These are phyloP conservation scores for Fusarium floridanum DNA, from an alignment of 2,329 filamentous ascomycete genomes.

Conservation along the genomic window DNA sequence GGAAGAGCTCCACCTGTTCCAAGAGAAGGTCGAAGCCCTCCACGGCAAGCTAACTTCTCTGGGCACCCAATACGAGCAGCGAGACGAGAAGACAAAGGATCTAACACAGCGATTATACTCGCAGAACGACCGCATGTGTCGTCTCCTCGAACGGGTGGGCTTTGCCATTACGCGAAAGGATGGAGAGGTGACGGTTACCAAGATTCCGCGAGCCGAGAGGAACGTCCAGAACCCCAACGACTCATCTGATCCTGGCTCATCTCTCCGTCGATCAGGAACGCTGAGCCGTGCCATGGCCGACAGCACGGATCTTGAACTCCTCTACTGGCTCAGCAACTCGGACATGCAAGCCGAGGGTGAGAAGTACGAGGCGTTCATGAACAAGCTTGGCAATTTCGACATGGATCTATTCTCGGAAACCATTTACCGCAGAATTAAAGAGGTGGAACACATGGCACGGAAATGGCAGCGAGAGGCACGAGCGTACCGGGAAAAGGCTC, in stretches of 20 bases:
- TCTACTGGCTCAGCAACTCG: conserved; percentile 85
- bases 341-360: conserved; percentile 75
- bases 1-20: conserved; percentile 77
- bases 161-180: conserved; percentile 84
- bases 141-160: conserved; percentile 87
- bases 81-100: conserved; percentile 81
- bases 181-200: conserved; percentile 80
- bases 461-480: conserved; percentile 94
- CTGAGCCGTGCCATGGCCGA: conserved; percentile 69
- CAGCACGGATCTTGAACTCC: conserved; percentile 75
- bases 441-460: conserved; percentile 91
- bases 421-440: conserved; percentile 89
- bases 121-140: conserved; percentile 86
- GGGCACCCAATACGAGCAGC: conserved; percentile 73
- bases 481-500: conserved; percentile 87
- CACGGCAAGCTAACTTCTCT: conserved; percentile 66
- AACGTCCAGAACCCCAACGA: conserved; percentile 67
- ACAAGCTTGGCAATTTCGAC: conserved; percentile 82
- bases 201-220: conserved; percentile 72
- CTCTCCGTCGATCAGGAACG: conserved; percentile 66
- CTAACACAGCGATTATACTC: conserved; percentile 85
- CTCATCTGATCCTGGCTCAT: conserved; percentile 67
- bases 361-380: conserved; percentile 81
- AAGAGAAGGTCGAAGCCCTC: conserved; percentile 71
- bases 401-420: conserved; percentile 87